Percentiles rank a stretch among this genome's conserved stretches.
These are phyloP conservation scores for Botryotinia calthae DNA, from an alignment of 2,329 filamentous ascomycete species.

Conservation along the genomic window DNA sequence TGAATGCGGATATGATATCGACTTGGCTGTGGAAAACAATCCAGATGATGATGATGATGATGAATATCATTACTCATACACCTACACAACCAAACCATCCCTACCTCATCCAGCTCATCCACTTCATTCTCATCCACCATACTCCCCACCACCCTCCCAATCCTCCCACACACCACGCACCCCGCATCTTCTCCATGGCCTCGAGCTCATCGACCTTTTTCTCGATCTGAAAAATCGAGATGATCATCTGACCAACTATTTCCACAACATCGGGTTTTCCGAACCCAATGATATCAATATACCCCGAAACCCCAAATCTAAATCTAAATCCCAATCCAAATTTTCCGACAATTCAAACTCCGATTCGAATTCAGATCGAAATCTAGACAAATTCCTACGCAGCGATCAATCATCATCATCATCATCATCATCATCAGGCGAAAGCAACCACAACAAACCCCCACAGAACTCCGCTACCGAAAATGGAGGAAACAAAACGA, in stretches of 20 bases:
- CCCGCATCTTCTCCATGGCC: neutral
- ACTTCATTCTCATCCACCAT: neutral
- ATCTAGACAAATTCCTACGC: neutral
- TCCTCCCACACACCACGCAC: neutral
- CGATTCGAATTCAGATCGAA: too few relatives aligned
- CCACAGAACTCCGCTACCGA: neutral
- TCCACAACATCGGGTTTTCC: neutral
- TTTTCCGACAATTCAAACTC: neutral
- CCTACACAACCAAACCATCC: neutral
- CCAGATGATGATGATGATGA: neutral
- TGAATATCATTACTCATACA: neutral
- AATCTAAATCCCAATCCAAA: neutral
- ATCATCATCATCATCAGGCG: too few relatives aligned
- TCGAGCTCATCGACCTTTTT: neutral
- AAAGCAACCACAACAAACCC: neutral
- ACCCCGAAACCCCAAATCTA: neutral
- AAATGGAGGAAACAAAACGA: neutral
- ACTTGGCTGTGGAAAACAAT: neutral
- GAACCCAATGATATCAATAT: rapidly evolving
- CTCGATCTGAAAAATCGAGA: neutral
- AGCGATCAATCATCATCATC: neutral
- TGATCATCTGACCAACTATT: neutral
- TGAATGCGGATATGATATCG: neutral
- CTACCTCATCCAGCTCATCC: neutral
- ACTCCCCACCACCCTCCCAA: neutral